Conservation (phyloP, 345 rosid species). For the Eutrema yunnanense region DNA sequence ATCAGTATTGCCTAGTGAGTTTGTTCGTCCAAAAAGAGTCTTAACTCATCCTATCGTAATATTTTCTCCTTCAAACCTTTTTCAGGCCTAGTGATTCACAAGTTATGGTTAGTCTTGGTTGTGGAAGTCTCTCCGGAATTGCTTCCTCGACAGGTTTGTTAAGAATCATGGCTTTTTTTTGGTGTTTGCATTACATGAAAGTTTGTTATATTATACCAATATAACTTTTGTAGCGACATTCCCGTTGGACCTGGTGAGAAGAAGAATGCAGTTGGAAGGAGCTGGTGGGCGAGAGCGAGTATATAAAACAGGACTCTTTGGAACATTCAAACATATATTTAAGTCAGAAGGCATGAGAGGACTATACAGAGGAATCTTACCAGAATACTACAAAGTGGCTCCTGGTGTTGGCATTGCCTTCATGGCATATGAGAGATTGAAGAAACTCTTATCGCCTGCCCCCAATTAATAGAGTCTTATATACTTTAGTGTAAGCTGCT, state of each 20-base stretch:
- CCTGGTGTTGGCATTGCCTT: constrained; percentile 93
- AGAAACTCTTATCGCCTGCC: constrained; percentile 35
- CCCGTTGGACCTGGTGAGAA: constrained; percentile 91
- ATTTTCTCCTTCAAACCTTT: background rate
- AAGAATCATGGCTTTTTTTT: background rate
- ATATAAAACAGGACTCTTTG: constrained; percentile 63
- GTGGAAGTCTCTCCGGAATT: constrained; percentile 95
- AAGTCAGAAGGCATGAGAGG: constrained; percentile 74
- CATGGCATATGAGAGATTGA: constrained; percentile 81
- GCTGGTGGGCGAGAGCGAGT: constrained; percentile 80
- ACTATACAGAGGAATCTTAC: constrained; percentile 83
- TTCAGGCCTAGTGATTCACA: constrained; percentile 73
- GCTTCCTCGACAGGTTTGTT: constrained; percentile 89
- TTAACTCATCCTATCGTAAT: background rate
- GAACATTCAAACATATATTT: constrained; percentile 64
- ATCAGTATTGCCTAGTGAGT: background rate
- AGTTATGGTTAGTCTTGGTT: constrained; percentile 61
- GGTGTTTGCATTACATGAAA: background rate
- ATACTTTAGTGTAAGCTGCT: constrained; percentile 11
- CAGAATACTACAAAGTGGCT: constrained; percentile 92
- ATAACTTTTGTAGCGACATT: constrained; percentile 59
- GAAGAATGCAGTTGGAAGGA: constrained; percentile 92
- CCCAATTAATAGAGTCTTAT: constrained; percentile 7
- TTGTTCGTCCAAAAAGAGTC: background rate
- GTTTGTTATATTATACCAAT: background rate